phyloP scores from a whole-genome alignment of 208 protist species.

The Blechomonas ayalai region DNA sequence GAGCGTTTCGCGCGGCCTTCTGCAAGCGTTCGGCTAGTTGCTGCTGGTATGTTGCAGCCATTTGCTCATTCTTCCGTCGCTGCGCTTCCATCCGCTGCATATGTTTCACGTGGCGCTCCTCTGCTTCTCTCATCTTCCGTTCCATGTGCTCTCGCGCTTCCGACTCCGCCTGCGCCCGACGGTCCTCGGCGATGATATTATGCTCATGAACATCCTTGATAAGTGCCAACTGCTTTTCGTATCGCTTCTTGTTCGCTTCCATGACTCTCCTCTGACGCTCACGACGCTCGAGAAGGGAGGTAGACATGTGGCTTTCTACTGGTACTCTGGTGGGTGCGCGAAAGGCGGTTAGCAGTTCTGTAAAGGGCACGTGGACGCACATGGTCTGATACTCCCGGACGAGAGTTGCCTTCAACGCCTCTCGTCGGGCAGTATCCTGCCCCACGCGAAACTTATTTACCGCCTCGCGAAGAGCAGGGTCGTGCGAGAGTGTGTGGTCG shows the following conservation, averaged over 20 bases:
- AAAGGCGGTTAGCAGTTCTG: conserved; percentile 37
- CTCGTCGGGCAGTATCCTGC: conserved; percentile 12
- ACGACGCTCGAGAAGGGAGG: conserved; percentile 34
- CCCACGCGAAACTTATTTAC: conserved; percentile 33
- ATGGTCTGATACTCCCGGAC: conserved; percentile 46
- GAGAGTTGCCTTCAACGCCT: conserved; percentile 20
- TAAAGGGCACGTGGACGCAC: conserved; percentile 26
- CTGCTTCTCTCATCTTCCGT: conserved; percentile 29
- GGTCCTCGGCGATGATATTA: conserved; percentile 26
- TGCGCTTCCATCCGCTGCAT: conserved; percentile 42
- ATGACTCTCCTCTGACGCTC: conserved; percentile 48
- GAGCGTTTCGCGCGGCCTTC: conserved; percentile 42
- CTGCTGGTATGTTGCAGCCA: conserved; percentile 34
- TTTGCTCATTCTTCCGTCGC: conserved; percentile 27
- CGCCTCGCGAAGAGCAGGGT: conserved; percentile 22
- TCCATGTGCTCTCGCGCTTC: conserved; percentile 25
- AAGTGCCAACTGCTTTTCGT: conserved; percentile 44
- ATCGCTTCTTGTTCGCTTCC: conserved; percentile 33
- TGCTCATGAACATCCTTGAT: conserved; percentile 34
- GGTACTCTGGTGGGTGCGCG: conserved; percentile 9
- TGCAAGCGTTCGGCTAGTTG: conserved; percentile 37
- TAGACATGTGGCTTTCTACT: conserved; percentile 13
- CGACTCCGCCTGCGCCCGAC: conserved; percentile 33
- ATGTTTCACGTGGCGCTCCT: conserved; percentile 19
- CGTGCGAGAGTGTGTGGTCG: conserved; percentile 11